Percentiles rank a stretch among this genome's conserved stretches.
phyloP scores from a whole-genome alignment of 1,284 basidiomycete species.

The Sphagnurus paluster region DNA sequence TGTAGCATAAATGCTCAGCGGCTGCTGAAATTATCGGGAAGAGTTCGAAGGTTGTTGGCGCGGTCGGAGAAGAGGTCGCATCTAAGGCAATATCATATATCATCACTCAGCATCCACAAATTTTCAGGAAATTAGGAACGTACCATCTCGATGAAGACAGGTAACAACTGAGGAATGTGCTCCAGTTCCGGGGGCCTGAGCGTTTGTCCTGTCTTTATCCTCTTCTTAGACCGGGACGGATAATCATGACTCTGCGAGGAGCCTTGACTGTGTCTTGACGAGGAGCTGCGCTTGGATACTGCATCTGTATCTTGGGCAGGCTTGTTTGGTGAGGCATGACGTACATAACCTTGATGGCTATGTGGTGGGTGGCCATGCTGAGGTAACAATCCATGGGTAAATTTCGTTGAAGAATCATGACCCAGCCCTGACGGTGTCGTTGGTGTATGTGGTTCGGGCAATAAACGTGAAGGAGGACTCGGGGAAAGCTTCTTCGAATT shows the following conservation, averaged over 20 bases:
- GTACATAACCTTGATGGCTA: no score
- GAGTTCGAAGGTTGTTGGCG: conserved; percentile 14
- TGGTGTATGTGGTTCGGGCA: conserved; percentile 22
- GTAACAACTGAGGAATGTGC: conserved; percentile 76
- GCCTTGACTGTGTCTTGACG: conserved; percentile 1
- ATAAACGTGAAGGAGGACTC: conserved; percentile 27
- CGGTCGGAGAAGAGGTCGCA: conserved; percentile 29
- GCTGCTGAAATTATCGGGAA: neutral
- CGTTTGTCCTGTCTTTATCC: conserved; percentile 39
- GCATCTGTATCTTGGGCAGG: conserved; percentile 7
- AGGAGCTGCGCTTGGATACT: neutral
- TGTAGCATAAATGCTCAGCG: neutral
- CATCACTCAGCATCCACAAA: no score
- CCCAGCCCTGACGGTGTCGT: conserved; percentile 17
- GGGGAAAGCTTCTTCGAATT: conserved; percentile 35
- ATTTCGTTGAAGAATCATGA: conserved; percentile 3
- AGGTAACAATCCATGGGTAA: neutral
- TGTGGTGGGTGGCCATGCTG: neutral
- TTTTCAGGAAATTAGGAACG: conserved; percentile 29
- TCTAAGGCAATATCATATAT: conserved; percentile 18
- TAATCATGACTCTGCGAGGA: conserved; percentile 2
- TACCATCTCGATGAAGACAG: conserved; percentile 90
- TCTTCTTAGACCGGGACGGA: conserved; percentile 29
- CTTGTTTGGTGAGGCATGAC: no score
- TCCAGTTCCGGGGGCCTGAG: conserved; percentile 77